Base-by-base conservation (phyloP, 345 rosid genomes). In the Aquilaria malaccensis region DNA sequence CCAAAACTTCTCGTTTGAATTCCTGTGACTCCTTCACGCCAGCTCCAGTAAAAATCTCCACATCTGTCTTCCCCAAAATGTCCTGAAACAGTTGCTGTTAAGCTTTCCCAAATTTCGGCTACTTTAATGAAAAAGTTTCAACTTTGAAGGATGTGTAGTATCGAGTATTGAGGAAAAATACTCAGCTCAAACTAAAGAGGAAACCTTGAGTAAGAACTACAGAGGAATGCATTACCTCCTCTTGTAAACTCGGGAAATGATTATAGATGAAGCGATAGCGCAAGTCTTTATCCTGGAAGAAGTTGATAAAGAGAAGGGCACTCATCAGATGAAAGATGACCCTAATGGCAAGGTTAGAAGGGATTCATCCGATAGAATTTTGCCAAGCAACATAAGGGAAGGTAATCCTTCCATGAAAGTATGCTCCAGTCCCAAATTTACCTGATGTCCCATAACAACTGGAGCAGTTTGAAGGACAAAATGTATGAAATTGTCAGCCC, bases 21-120 rank as follows among this genome's bases (percentile, higher is more conserved):
- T 93, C 98, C 72, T 93, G 87, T 68, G 95, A 87, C 56, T 93
- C 98, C 81, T 81, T 89, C 5, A 89, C 98, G 37, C 98, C 98
- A 66, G 85, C 68, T 59, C 98, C 98, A 3, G 84, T 57, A 68
- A 93, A 93, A 52, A 93, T 93, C 76, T 93, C 98, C 41, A 85
- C 67, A 30, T 93, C 98, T 52, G 96, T 89, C 67, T 93, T 93
- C 4, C 97, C 97, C 69, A 93, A 52, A 61, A 93, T 87, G 64
- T 93, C 97, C 96, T 92, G 85, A 68, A 72, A 75, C 7, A 7
- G 37, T 9, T 55, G 33, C 22, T 48, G 31, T 12, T 45, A 7
- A 56, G 13, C 37, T 32, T 45, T 47, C 14, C 58, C 66, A 52
- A 7, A 51, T 53, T 33, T 9, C 43, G 43, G 7, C 43, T 37